phyloP scores from a whole-genome alignment of 2,329 filamentous ascomycete genomes.

The Fusarium armeniacum region DNA sequence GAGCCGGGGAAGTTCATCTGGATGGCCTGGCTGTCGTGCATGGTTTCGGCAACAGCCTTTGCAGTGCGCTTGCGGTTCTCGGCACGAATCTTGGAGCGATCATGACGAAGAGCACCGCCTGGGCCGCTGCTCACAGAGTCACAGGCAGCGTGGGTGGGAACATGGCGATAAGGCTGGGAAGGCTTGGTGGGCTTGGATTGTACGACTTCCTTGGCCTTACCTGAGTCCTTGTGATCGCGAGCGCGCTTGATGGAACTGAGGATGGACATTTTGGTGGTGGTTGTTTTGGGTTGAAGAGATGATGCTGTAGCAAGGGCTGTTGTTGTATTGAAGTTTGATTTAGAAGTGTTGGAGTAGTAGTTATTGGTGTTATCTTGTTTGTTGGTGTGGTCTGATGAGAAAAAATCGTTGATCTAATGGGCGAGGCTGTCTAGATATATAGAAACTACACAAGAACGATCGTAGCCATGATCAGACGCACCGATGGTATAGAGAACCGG shows the following conservation, averaged over 20 bases:
- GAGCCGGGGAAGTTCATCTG: slow-evolving; percentile 56
- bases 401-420: slow-evolving; percentile 10
- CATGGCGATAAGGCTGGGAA: slow-evolving; percentile 67
- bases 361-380: slow-evolving; percentile 3
- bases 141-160: slow-evolving; percentile 72
- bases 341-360: not conserved
- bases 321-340: not conserved
- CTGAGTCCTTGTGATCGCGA: slow-evolving; percentile 69
- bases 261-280: slow-evolving; percentile 64
- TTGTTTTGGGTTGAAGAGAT: slow-evolving; percentile 9
- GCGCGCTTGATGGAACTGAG: slow-evolving; percentile 67
- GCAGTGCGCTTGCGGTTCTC: slow-evolving; percentile 65
- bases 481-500: slow-evolving; percentile 3
- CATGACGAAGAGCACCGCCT: slow-evolving; percentile 63
- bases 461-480: not conserved
- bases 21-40: slow-evolving; percentile 54
- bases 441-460: slow-evolving; percentile 1
- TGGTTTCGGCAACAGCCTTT: slow-evolving; percentile 57
- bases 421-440: slow-evolving; percentile 35
- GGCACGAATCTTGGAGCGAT: slow-evolving; percentile 64
- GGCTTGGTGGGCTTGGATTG: slow-evolving; percentile 60
- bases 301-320: not conserved
- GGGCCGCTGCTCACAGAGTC: slow-evolving; percentile 70
- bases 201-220: slow-evolving; percentile 63
- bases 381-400: slow-evolving; percentile 12